Evolutionary conservation across 2,329 filamentous ascomycete species (phyloP).

Genomic region (Aspergillus sp.): DNA sequence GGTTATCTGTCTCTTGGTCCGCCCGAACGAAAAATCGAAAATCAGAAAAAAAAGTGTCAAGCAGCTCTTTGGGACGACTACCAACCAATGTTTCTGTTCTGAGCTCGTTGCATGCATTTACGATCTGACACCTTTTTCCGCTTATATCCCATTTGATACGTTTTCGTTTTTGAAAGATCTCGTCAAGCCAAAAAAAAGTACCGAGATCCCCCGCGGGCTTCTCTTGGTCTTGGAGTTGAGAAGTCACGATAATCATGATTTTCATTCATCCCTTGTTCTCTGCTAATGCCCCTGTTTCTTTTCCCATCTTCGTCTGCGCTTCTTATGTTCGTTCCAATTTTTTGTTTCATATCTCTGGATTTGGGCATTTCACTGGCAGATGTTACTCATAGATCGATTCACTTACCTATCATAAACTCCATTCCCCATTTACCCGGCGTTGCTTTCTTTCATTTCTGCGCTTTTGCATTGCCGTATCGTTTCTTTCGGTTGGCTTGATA

Average conservation of each 20-base stretch:
- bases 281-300: conserved; percentile 20
- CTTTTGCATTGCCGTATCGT: conserved; percentile 26
- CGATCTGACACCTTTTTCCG: conserved; percentile 17
- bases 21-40: conserved; percentile 31
- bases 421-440: conserved; percentile 27
- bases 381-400: conserved; percentile 40
- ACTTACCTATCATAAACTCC: conserved; percentile 21
- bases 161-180: conserved; percentile 18
- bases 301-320: conserved; percentile 29
- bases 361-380: conserved; percentile 40
- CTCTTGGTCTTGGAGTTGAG: conserved; percentile 22
- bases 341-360: conserved; percentile 22
- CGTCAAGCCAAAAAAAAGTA: conserved; percentile 17
- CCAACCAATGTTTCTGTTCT: conserved; percentile 20
- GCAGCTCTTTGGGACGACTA: conserved; percentile 27
- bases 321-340: conserved; percentile 27
- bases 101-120: conserved; percentile 14
- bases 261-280: conserved; percentile 36
- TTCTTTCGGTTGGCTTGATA: conserved; percentile 24
- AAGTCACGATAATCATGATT: conserved; percentile 40
- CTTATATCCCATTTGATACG: conserved; percentile 18
- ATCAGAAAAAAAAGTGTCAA: conserved; percentile 30
- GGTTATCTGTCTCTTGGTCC: conserved; percentile 30
- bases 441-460: conserved; percentile 25
- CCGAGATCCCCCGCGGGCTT: conserved; percentile 16